phyloP scores from a whole-genome alignment of 1,284 basidiomycete species.

The Naganishia sp. region DNA sequence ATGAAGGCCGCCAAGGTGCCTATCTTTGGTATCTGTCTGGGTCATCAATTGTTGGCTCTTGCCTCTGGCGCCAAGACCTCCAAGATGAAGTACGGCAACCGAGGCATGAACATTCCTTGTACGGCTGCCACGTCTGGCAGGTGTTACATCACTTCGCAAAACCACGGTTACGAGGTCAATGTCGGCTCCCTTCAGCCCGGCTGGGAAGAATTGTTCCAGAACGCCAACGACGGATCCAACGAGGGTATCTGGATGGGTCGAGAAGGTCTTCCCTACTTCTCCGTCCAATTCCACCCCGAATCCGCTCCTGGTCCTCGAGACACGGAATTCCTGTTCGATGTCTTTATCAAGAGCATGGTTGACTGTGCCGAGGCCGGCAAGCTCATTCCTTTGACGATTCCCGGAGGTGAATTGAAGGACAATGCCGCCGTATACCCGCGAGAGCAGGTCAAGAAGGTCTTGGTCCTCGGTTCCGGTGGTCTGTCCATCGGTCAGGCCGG shows the following conservation, averaged over 20 bases:
- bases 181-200: constrained; percentile 72
- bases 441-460: constrained; percentile 81
- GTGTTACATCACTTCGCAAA: constrained; percentile 99
- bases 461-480: constrained; percentile 97
- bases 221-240: constrained; percentile 96
- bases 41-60: constrained; percentile 93
- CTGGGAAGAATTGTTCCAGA: constrained; percentile 93
- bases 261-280: constrained; percentile 82
- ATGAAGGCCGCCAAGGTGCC: constrained; percentile 75
- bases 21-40: constrained; percentile 98
- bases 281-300: constrained; percentile 99
- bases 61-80: constrained; percentile 91
- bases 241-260: constrained; percentile 93
- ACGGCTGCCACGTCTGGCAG: constrained; percentile 89
- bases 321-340: constrained; percentile 98
- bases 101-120: constrained; percentile 98
- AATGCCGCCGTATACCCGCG: constrained; percentile 77
- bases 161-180: constrained; percentile 98
- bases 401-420: constrained; percentile 80
- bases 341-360: constrained; percentile 85
- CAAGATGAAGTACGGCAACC: constrained; percentile 99
- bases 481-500: constrained; percentile 97
- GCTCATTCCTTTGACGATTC: constrained; percentile 76
- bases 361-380: constrained; percentile 71
- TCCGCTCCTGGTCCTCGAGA: constrained; percentile 97